Evolutionary conservation across 805 yeast species (phyloP).

Genomic region (Jamesozyma gamospora): DNA sequence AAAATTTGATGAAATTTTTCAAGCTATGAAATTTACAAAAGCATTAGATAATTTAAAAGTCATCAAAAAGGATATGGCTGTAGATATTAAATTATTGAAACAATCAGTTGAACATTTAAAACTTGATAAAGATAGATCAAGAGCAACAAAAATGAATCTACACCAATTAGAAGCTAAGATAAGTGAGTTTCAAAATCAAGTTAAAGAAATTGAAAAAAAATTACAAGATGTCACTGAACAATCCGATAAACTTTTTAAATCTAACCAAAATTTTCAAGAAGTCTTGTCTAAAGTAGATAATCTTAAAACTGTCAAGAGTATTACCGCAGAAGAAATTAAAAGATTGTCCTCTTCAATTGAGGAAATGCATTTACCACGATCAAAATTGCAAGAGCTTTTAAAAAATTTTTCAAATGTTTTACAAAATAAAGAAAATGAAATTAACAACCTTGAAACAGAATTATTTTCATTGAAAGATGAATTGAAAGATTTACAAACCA

Average conservation of each 20-base stretch:
- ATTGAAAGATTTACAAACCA: conserved; percentile 23
- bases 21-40: conserved; percentile 86
- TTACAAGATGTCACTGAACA: conserved; percentile 46
- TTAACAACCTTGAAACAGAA: conserved; percentile 17
- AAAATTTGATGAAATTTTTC: conserved; percentile 92
- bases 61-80: conserved; percentile 65
- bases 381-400: conserved; percentile 32
- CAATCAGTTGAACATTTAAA: conserved; percentile 71
- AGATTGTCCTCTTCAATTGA: conserved; percentile 32
- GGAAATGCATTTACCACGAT: conserved; percentile 24
- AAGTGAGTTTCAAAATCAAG: conserved; percentile 37
- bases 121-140: conserved; percentile 65
- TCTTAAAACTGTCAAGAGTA: conserved; percentile 37
- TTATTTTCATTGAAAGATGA: conserved; percentile 17
- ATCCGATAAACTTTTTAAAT: conserved; percentile 54
- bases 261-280: conserved; percentile 75
- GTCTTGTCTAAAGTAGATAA: conserved; percentile 55
- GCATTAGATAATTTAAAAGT: conserved; percentile 72
- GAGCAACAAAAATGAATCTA: conserved; percentile 41
- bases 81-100: conserved; percentile 64
- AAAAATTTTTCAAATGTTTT: conserved; percentile 33
- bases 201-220: conserved; percentile 38
- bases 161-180: conserved; percentile 36
- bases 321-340: conserved; percentile 41
- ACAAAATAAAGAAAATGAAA: conserved; percentile 23